Base-by-base conservation (phyloP, 768 basidiomycete genomes). In the Boletus pseudopeckii region DNA sequence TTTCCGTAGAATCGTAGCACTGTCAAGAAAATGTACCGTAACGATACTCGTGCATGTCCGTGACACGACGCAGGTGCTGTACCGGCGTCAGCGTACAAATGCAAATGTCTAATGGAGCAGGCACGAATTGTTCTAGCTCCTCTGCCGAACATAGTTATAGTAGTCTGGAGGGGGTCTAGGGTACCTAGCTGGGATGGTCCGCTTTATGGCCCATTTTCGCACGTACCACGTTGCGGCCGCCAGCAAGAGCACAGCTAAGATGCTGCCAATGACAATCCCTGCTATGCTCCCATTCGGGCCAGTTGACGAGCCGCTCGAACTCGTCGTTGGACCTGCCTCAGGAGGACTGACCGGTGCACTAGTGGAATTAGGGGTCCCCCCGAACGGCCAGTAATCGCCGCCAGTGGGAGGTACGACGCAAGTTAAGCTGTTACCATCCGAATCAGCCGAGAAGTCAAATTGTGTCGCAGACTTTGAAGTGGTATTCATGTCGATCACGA, bases 371-470 rank as follows among this genome's bases (percentile, higher is more conserved):
- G 82, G 83, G 48, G 80, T 79, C 1, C 74, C 74, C 15, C 82
- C 84, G 53, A 79, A 85, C 0, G 88, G 88, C 88, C 88, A 90
- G 62, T 77, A 86, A 65, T 82, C 77, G 13, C 87, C 87, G 28
- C 81, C 83, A 34, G 74, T 68, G 1, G 88, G 87, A 28, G 88
- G 86, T 13, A 80, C 58, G 49, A 90, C 80, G 57, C 88, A 90
- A 5, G 80, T 86, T 37, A 90, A 67, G 28, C 75, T 75, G 56
- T 85, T 74, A 10, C 77, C 85, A 62, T 84, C 76, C 14, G 70
- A 63, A 24, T 86, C 76, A 15, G 66, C 56, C 58, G 73, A 62
- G 54, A 90, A 88, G 57, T 79, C 74, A 20, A 67, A 41, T 63
- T 90, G 88, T 11, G 81, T 62, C 9, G 68, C 76, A 13, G 76